phyloP scores from a whole-genome alignment of 352 stramenopile genomes.

The Globisporangium iwayamae region DNA sequence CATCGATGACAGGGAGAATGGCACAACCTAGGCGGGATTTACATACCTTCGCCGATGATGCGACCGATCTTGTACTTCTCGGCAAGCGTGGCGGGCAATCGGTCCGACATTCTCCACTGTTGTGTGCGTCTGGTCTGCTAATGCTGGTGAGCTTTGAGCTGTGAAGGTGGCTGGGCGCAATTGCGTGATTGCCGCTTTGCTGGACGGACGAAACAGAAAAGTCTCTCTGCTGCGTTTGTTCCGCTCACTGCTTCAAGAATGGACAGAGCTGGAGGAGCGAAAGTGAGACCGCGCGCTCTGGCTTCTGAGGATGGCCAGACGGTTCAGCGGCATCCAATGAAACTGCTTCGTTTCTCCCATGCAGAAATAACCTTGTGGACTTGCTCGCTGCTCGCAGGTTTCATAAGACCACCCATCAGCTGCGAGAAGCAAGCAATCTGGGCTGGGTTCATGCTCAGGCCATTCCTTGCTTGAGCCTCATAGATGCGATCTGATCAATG shows the following conservation, averaged over 20 bases:
- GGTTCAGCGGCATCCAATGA: not conserved
- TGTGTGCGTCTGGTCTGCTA: not conserved
- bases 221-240: not conserved
- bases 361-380: not conserved
- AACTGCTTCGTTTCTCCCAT: not conserved
- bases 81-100: conserved; percentile 48
- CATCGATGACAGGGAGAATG: not conserved
- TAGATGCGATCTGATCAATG: not conserved
- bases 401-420: not conserved
- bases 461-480: not conserved
- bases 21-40: not conserved
- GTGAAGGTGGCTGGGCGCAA: not conserved
- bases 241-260: not conserved
- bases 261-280: not conserved
- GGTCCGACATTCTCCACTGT: conserved; percentile 39
- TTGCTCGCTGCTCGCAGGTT: not conserved
- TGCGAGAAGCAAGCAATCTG: not conserved
- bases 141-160: not conserved
- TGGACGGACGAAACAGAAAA: not conserved
- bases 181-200: conserved; percentile 1
- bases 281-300: not conserved
- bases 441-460: not conserved
- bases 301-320: conserved; percentile 4
- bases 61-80: conserved; percentile 83
- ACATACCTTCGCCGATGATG: conserved; percentile 62